Base-by-base conservation (phyloP, 768 basidiomycete species). In the Imleria badia region DNA sequence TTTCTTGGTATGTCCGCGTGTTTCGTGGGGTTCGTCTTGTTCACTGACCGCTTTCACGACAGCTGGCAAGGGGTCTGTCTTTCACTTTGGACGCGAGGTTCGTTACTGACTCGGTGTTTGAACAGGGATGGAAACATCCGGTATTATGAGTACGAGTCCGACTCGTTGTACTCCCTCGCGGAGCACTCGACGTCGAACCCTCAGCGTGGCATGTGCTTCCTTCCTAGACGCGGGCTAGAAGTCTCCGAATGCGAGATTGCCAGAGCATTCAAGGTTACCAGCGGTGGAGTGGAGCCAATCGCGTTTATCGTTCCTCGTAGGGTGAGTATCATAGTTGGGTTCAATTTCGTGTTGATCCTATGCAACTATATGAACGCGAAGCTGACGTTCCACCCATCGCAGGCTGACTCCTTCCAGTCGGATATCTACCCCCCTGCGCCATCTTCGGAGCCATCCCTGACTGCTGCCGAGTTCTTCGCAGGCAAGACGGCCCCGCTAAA, bases 131-230 rank as follows among this genome's bases (percentile, higher is more conserved):
- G 96, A 29, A 99, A 99, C 69, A 87, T 98, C 58, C 87, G 96
- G n/a, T 96, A 92, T 80, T 98, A 87, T 72, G 97, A 99, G 70
- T 94, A 88, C 72, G 95, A 97, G 64, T 82, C 81, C 31, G 95
- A 98, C 73, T 78, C 84, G 44, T 78, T 98, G 19, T 79, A 84
- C 73, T 71, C 82, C 17, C 78, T 94, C 6, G 76, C 85, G 19
- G 97, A 98, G 68, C 83, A 95, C 79, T 90, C 94, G 70, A 90
- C 88, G 5, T 78, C 85, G 19, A 91, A 95, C 48, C 95, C 96
- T 29, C 96, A 98, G 72, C 91, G 95, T 48, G 97, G 97, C 13
- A 91, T 98, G 85, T 92, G 90, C 69, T 94, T 98, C 86, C 81
- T 97, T 40, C 97, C 97, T 13, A 84, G 95, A 34, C 89, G 94